Conservation (phyloP, 1,284 basidiomycete species). For the Meira nashicola region DNA sequence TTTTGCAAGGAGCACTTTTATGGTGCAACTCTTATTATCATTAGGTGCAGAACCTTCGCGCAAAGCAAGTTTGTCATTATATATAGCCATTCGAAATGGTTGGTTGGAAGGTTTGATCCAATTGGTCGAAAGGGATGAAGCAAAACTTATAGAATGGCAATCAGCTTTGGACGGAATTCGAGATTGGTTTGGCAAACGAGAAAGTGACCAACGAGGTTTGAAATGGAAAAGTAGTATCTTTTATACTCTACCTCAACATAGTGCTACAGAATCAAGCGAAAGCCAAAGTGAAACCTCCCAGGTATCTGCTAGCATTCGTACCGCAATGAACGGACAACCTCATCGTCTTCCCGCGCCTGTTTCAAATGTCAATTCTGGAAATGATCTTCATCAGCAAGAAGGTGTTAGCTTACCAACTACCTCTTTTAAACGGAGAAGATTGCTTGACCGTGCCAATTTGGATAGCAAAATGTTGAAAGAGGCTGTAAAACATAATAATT, state of each 20-base stretch:
- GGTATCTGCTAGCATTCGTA: background rate
- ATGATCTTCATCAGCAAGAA: no score
- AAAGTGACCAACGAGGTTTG: background rate
- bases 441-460: background rate
- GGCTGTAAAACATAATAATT: slow-evolving; percentile 1
- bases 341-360: background rate
- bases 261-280: background rate
- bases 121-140: slow-evolving; percentile 13
- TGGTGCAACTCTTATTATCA: slow-evolving; percentile 8
- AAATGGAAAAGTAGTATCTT: no score
- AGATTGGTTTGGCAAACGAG: background rate
- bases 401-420: no score
- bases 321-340: background rate
- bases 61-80: slow-evolving; percentile 6
- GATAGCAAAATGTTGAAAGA: slow-evolving; percentile 8
- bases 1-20: background rate
- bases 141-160: slow-evolving; percentile 6
- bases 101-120: slow-evolving; percentile 9
- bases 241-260: no score
- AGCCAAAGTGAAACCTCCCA: background rate
- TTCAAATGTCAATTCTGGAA: no score
- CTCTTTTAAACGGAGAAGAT: background rate
- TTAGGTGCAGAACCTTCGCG: slow-evolving; percentile 7
- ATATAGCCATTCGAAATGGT: slow-evolving; percentile 7
- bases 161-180: background rate